Evolutionary conservation across 169 alveolate genomes (phyloP).

Genomic region (Cryptosporidium tyzzeri): DNA sequence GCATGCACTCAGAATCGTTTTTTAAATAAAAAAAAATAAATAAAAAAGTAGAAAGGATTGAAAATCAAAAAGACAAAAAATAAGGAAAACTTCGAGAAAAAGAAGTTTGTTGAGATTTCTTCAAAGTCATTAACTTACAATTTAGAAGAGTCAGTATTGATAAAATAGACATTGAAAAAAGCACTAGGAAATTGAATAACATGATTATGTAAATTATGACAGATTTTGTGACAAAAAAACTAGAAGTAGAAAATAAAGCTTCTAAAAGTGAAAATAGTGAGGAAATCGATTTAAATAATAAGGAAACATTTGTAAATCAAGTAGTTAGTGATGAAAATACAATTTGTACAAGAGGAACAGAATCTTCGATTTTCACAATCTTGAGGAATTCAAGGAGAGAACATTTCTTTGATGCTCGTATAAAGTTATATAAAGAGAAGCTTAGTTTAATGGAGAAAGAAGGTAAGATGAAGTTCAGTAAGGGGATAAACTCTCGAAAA

Average conservation of each 20-base stretch:
- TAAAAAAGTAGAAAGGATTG: not conserved
- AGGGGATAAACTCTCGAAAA: not conserved
- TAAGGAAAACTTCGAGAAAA: not conserved
- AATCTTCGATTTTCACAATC: conserved; percentile 55
- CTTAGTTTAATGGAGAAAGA: conserved; percentile 19
- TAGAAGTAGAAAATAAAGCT: not conserved
- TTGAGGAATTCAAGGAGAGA: conserved; percentile 44
- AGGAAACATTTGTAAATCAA: not conserved
- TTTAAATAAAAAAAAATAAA: conserved; percentile 8
- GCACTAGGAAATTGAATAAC: conserved; percentile 4
- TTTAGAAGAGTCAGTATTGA: not conserved
- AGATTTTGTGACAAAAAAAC: conserved; percentile 26
- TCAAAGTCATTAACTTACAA: no score
- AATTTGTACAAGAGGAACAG: conserved; percentile 55
- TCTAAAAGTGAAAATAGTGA: conserved; percentile 13
- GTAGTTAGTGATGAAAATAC: conserved; percentile 52
- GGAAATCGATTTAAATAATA: conserved; percentile 13
- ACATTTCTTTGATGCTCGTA: conserved; percentile 53
- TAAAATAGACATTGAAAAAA: not conserved
- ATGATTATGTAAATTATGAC: conserved; percentile 41
- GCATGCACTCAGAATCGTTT: conserved; percentile 68
- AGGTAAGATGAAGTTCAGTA: conserved; percentile 14
- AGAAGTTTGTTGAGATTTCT: not conserved
- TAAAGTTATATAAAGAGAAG: conserved; percentile 39
- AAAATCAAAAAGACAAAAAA: not conserved